Evolutionary conservation across 176 grass and related monocot species (phyloP).

Genomic region (Puccinellia tenuiflora): DNA sequence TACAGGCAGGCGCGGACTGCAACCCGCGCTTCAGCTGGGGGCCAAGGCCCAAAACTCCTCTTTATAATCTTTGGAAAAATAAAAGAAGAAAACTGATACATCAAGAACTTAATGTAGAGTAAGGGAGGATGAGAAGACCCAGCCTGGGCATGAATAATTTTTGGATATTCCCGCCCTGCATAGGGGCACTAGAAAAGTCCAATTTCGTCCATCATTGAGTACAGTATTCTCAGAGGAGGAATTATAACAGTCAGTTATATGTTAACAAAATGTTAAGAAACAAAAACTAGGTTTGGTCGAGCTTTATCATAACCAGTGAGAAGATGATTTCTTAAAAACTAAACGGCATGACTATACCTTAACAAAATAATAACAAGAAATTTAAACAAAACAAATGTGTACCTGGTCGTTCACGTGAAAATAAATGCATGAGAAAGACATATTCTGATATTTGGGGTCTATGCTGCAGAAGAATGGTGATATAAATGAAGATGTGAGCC

Average conservation of each 20-base stretch:
- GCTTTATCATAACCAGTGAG: constrained; percentile 1
- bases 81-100: background rate
- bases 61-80: background rate
- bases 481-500: no score
- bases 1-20: no score
- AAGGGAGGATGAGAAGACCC: background rate
- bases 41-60: background rate
- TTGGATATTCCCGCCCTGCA: background rate
- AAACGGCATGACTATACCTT: background rate
- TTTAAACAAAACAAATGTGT: background rate
- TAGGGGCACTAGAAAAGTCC: background rate
- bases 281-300: background rate
- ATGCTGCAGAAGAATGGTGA: no score
- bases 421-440: constrained; percentile 21
- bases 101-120: background rate
- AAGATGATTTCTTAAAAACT: background rate
- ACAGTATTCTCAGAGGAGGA: background rate
- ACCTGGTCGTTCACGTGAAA: background rate
- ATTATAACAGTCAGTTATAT: background rate
- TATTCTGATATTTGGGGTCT: no score
- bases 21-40: background rate
- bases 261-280: background rate
- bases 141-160: background rate
- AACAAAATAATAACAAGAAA: constrained; percentile 12
- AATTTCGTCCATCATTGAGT: background rate